These are phyloP conservation scores for Trapa bicornis DNA, from an alignment of 345 rosid species.

Conservation along the genomic window DNA sequence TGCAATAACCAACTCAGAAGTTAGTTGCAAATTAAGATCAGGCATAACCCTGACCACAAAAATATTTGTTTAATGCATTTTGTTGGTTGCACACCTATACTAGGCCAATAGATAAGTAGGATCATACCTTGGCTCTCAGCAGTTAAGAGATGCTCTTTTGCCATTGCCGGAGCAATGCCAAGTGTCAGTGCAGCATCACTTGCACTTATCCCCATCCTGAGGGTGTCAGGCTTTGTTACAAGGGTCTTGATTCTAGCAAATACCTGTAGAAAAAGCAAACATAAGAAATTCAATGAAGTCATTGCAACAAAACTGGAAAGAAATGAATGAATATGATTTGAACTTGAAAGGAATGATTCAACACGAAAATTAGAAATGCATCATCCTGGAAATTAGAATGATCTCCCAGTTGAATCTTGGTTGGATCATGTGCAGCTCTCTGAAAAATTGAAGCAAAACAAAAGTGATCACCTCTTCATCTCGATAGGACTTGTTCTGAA, in stretches of 20 bases:
- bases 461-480: conserved; percentile 67
- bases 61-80: too few species aligned
- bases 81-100: too few species aligned
- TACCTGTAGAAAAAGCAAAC: conserved; percentile 27
- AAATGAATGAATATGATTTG: neutral
- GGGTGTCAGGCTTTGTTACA: conserved; percentile 51
- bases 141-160: conserved; percentile 83
- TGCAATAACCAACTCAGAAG: conserved; percentile 1
- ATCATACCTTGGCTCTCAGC: conserved; percentile 75
- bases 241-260: conserved; percentile 60
- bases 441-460: neutral
- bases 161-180: conserved; percentile 97
- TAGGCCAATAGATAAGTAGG: neutral
- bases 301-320: neutral
- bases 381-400: too few species aligned
- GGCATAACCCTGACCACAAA: too few species aligned
- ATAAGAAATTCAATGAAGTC: neutral
- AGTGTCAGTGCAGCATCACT: conserved; percentile 88
- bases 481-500: conserved; percentile 83
- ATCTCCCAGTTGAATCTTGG: too few species aligned
- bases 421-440: neutral
- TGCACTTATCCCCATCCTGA: conserved; percentile 61
- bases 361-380: neutral
- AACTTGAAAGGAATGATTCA: neutral
- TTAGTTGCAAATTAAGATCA: too few species aligned